These are phyloP conservation scores for Pythium monospermum DNA, from an alignment of 352 stramenopile species.

Conservation along the genomic window DNA sequence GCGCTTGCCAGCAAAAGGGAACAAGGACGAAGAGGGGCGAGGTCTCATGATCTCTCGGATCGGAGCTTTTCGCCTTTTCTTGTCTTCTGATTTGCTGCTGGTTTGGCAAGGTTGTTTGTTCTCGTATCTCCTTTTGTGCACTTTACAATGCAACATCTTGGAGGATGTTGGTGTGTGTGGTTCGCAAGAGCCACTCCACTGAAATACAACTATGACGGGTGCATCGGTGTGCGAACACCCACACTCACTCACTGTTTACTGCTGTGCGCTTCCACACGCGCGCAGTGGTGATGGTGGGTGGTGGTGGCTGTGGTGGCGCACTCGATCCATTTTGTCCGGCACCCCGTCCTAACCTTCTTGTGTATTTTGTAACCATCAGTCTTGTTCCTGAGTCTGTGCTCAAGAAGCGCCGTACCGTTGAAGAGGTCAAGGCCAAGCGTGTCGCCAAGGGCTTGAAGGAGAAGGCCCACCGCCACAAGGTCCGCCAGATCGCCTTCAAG, in stretches of 20 bases:
- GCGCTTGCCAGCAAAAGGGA: neutral
- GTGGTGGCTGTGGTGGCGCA: neutral
- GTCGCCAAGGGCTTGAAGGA: slow-evolving; percentile 63
- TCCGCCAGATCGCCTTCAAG: slow-evolving; percentile 90
- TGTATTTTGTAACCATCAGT: slow-evolving; percentile 36
- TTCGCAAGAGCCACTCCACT: slow-evolving; percentile 60
- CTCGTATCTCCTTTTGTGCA: slow-evolving; percentile 79
- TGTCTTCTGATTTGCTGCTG: too few relatives aligned
- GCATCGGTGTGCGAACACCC: slow-evolving; percentile 45
- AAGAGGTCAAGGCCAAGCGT: slow-evolving; percentile 87
- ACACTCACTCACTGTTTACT: neutral
- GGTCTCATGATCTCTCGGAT: neutral
- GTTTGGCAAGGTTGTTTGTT: too few relatives aligned
- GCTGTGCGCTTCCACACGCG: neutral
- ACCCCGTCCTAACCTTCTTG: slow-evolving; percentile 67
- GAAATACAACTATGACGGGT: slow-evolving; percentile 87
- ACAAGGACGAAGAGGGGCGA: neutral
- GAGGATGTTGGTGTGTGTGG: slow-evolving; percentile 85
- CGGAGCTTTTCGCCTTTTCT: neutral
- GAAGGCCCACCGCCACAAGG: slow-evolving; percentile 84
- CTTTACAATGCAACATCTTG: slow-evolving; percentile 45
- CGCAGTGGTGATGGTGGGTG: too few relatives aligned
- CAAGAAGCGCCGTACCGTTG: slow-evolving; percentile 88
- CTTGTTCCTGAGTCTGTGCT: slow-evolving; percentile 88
- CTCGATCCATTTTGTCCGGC: slow-evolving; percentile 31